phyloP scores from a whole-genome alignment of 2,329 filamentous ascomycete genomes.

The Cercospora zeina region DNA sequence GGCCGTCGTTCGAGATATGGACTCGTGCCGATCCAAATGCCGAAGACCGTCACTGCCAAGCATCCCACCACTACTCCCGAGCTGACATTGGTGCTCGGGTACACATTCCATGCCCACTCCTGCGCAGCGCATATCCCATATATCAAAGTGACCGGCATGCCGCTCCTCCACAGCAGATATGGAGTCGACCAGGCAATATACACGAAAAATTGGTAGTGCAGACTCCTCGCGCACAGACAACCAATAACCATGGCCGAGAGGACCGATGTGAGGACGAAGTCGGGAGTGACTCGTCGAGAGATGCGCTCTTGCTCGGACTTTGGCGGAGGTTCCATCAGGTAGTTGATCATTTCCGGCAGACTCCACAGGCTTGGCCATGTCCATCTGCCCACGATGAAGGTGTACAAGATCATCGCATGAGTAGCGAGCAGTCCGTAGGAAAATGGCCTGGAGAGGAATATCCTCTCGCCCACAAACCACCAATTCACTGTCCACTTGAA shows the following conservation, averaged over 20 bases:
- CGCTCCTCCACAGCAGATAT: constrained; percentile 79
- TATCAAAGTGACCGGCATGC: constrained; percentile 66
- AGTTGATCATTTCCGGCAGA: constrained; percentile 56
- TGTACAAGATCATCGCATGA: constrained; percentile 65
- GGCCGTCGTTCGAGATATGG: constrained; percentile 16
- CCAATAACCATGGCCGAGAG: constrained; percentile 76
- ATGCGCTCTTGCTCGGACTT: constrained; percentile 58
- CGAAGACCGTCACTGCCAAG: constrained; percentile 65
- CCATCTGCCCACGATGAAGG: constrained; percentile 71
- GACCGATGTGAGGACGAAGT: constrained; percentile 74
- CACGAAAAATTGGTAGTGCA: constrained; percentile 95
- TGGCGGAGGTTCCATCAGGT: constrained; percentile 49
- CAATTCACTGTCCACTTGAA: constrained; percentile 99
- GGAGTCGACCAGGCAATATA: constrained; percentile 89
- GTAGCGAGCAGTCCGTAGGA: constrained; percentile 64
- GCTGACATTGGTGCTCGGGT: constrained; percentile 71
- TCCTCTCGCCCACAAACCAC: constrained; percentile 85
- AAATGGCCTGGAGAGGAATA: constrained; percentile 72
- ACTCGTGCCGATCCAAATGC: constrained; percentile 53
- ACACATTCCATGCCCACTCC: constrained; percentile 93
- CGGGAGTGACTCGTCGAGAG: constrained; percentile 62
- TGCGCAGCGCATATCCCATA: constrained; percentile 73
- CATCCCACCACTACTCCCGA: constrained; percentile 69
- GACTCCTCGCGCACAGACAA: constrained; percentile 78
- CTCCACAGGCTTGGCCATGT: constrained; percentile 65